Evolutionary conservation across 2,329 filamentous ascomycete genomes (phyloP), one percentile per base, ranked within the genome.

Genomic region (Penicillium hesseltinei): DNA sequence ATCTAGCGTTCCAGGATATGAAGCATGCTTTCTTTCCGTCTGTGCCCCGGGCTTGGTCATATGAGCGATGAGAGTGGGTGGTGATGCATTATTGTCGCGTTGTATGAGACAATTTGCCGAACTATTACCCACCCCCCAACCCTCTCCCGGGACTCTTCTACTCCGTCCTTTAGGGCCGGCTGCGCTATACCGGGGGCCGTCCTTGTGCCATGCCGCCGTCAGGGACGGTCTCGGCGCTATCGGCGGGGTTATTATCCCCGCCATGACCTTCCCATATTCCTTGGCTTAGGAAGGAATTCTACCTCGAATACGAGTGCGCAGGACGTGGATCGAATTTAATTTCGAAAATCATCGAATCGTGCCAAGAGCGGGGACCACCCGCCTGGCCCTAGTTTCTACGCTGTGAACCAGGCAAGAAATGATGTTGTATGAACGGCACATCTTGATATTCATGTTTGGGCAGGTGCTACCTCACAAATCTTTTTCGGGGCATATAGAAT

Each of bases 21-120:
- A 43, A 51, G 19, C 36, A 50, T 4, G 62, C 62, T 4, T 62
- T 65, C 29, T 57, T 63, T 21, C 35, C 50, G 4, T 40, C 48
- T 2, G 29, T 51, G 25, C 25, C 50, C 5, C 44, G 31, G 23
- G 49, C 51, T 40, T 55, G 56, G 51, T 33, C 45, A 9, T 43
- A 36, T 53, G 49, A 53, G 27, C 9, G 49, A 4, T 56, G 49
- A 56, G 21, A 35, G 36, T 11, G 2, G 17, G 13, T 21, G 17
- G 13, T 21, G 15, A 23, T 21, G 50, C 11, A 25, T 11, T 6
- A 25, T 21, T 15, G 13, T 38, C 39, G 23, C 5, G n/a, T 17
- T 11, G 2, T 9, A 6, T 29, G 13, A 15, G 25, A 27, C 17
- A 27, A 19, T 17, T 50, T 31, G 35, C 19, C 2, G 1, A 23